Base-by-base conservation (phyloP, 352 stramenopile species). In the Thalassiosira livingstoniorum region DNA sequence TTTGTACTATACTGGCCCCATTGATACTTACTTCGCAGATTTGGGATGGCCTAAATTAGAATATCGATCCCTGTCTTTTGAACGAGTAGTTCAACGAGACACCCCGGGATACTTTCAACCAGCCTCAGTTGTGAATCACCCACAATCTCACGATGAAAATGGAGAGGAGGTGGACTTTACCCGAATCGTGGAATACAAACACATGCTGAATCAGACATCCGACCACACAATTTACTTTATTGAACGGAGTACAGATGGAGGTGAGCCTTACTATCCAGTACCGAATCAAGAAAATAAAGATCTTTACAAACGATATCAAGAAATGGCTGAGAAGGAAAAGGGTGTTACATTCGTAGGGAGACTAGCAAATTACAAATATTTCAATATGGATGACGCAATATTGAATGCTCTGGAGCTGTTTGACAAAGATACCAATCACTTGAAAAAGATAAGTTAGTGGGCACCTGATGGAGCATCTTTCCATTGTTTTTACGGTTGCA, bases 361-460 rank as follows among this genome's bases (percentile, higher is more conserved):
- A 23, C 75, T 96, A 31, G 92, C 92, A 1, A 94, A 92, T 81
- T 96, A 96, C 75, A 96, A 96, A 69, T 96, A 96, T 82, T 96
- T 96, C 65, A 96, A 96, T 80, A 96, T 96, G 92, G 92, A 96
- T 75, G 63, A 94, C 64, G 88, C 90, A 18, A 94, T 96, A 67
- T 63, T 88, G 42, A 96, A 96, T 88, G 90, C 92, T 32, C 75
- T 96, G 31, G 84, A 94, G 60, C 53, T 95, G n/a, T 95, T 94
- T 78, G 86, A 93, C 47, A 64, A 86, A 58, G 80, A 87, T 76
- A 87, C 72, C n/a, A n/a, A n/a, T n/a, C n/a, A n/a, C n/a, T n/a
- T n/a, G n/a, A n/a, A n/a, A n/a, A n/a, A n/a, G n/a, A n/a, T n/a
- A n/a, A n/a, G n/a, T n/a, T n/a, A n/a, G n/a, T n/a, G n/a, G n/a